These are phyloP conservation scores for Tuber microsphaerosporum DNA, from an alignment of 495 filamentous ascomycete species.

Conservation along the genomic window DNA sequence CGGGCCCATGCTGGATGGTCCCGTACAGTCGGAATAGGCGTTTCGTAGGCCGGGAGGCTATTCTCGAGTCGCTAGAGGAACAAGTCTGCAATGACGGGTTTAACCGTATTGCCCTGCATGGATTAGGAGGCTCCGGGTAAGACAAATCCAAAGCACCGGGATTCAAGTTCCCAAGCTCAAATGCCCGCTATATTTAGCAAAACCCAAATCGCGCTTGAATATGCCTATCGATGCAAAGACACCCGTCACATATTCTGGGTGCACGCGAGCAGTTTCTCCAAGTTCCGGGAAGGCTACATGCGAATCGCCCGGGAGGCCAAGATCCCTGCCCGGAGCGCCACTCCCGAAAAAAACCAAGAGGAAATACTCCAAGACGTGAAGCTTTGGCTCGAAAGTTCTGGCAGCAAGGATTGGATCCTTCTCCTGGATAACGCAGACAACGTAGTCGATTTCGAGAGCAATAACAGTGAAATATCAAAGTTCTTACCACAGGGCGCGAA, in stretches of 20 bases:
- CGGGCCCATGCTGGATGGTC: slow-evolving; percentile 7
- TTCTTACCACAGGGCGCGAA: slow-evolving; percentile 13
- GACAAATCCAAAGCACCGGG: neutral
- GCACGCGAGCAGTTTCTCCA: slow-evolving; percentile 7
- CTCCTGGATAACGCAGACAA: slow-evolving; percentile 29
- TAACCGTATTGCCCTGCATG: slow-evolving; percentile 13
- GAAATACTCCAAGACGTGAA: slow-evolving; percentile 13
- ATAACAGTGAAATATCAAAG: neutral
- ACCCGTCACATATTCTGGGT: slow-evolving; percentile 13
- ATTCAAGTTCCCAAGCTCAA: neutral
- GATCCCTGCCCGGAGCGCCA: neutral
- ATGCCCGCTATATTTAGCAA: slow-evolving; percentile 3
- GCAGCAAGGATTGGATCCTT: slow-evolving; percentile 43
- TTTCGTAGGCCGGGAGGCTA: slow-evolving; percentile 12
- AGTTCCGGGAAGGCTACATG: slow-evolving; percentile 3
- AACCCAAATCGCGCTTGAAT: slow-evolving; percentile 21
- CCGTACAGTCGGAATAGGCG: slow-evolving; percentile 14
- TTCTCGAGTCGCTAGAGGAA: slow-evolving; percentile 12
- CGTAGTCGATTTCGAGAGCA: slow-evolving; percentile 7
- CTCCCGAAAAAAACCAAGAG: slow-evolving; percentile 4
- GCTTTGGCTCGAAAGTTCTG: slow-evolving; percentile 18
- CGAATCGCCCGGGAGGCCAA: slow-evolving; percentile 6
- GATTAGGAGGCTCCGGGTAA: slow-evolving; percentile 21
- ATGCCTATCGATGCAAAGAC: slow-evolving; percentile 8
- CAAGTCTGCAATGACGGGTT: neutral